Conservation (phyloP, 2,329 filamentous ascomycete species). For the Fusarium newnesense region DNA sequence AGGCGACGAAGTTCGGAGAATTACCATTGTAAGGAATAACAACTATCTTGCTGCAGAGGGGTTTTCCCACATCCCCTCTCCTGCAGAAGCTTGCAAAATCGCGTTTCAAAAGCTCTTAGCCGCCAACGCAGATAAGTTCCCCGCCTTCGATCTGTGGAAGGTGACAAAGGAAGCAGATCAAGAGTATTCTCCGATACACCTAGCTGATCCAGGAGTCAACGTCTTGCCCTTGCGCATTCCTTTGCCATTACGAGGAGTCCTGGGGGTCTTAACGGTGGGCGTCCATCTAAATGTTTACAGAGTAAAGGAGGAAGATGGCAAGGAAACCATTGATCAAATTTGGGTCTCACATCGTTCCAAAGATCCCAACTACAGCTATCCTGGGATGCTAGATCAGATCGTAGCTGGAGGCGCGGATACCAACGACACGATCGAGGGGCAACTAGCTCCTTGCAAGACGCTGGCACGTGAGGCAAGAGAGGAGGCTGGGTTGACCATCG, state of each 20-base stretch:
- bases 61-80: constrained; percentile 20
- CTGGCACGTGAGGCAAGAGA: constrained; percentile 49
- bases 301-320: constrained; percentile 35
- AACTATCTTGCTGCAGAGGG: not conserved
- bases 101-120: constrained; percentile 28
- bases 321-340: constrained; percentile 40
- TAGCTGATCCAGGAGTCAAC: constrained; percentile 28
- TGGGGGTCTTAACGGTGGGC: constrained; percentile 51
- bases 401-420: constrained; percentile 51
- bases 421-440: constrained; percentile 37
- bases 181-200: constrained; percentile 46
- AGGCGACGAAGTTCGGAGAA: not conserved
- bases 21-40: constrained; percentile 16
- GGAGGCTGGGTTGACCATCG: constrained; percentile 45
- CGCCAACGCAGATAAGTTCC: constrained; percentile 40
- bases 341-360: constrained; percentile 49
- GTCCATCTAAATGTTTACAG: constrained; percentile 53
- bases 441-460: constrained; percentile 40
- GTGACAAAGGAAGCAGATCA: constrained; percentile 11
- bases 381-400: constrained; percentile 51
- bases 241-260: constrained; percentile 47
- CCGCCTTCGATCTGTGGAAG: constrained; percentile 35
- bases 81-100: not conserved
- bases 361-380: constrained; percentile 44
- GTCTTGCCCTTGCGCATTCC: constrained; percentile 44